Evolutionary conservation across 352 stramenopile genomes (phyloP).

Genomic region (Phytophthora citricola): DNA sequence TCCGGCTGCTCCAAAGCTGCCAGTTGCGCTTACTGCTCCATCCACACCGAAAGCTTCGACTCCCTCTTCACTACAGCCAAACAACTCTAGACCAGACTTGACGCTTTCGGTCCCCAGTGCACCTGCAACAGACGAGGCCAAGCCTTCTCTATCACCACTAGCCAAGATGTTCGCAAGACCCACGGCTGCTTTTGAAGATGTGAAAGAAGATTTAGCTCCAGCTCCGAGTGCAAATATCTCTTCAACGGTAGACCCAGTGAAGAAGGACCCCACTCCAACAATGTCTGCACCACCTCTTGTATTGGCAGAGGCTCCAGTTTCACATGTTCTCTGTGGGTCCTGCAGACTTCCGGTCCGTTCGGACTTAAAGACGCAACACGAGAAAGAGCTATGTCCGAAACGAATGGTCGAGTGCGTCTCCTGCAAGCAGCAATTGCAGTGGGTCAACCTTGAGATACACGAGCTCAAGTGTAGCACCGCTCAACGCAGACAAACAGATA

Average conservation of each 20-base stretch:
- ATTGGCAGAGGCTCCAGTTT: slow-evolving; percentile 1
- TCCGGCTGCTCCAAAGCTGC: background rate
- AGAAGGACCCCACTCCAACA: slow-evolving; percentile 1
- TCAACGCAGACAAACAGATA: slow-evolving; percentile 2
- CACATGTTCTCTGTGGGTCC: slow-evolving; percentile 48
- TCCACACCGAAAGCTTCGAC: background rate
- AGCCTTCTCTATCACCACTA: slow-evolving; percentile 25
- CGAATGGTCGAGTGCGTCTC: slow-evolving; percentile 48
- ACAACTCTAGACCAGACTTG: background rate
- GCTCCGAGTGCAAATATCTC: slow-evolving; percentile 1
- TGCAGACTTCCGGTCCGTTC: slow-evolving; percentile 62
- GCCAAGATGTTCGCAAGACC: slow-evolving; percentile 33
- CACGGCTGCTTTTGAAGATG: background rate
- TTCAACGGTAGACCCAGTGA: background rate
- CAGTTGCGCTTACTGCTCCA: background rate
- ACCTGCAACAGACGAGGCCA: slow-evolving; percentile 3
- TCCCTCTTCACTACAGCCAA: background rate
- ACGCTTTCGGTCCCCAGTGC: background rate
- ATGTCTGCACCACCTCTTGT: slow-evolving; percentile 3
- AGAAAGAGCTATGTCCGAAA: slow-evolving; percentile 62
- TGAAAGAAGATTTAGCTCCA: background rate
- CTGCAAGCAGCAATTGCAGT: slow-evolving; percentile 52
- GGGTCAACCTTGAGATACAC: slow-evolving; percentile 55
- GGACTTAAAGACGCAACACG: slow-evolving; percentile 60
- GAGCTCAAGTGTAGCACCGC: slow-evolving; percentile 29